phyloP scores from a whole-genome alignment of 1,284 basidiomycete species.

The Trametes versicolor region DNA sequence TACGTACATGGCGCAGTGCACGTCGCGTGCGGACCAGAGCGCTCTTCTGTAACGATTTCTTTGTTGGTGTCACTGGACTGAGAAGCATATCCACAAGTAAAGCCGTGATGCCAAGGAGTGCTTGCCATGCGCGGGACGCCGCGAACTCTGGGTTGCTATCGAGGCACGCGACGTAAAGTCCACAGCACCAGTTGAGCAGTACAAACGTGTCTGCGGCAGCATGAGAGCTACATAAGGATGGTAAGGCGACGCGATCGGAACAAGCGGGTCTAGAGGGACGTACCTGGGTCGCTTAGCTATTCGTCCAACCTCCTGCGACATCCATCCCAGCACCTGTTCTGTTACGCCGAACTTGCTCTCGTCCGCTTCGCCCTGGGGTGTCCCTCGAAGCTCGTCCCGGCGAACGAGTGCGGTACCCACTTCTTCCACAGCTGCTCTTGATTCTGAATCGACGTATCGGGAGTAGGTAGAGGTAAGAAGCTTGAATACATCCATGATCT shows the following conservation, averaged over 20 bases:
- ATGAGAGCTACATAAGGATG: constrained; percentile 55
- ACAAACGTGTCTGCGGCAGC: constrained; percentile 75
- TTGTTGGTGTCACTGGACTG: constrained; percentile 59
- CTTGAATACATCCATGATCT: constrained; percentile 77
- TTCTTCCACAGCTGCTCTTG: constrained; percentile 74
- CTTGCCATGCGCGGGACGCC: constrained; percentile 56
- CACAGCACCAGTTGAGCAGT: constrained; percentile 79
- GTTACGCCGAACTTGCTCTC: constrained; percentile 63
- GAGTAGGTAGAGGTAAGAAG: constrained; percentile 80
- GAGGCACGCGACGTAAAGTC: constrained; percentile 65
- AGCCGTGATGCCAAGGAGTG: constrained; percentile 63
- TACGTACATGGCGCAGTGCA: constrained; percentile 66
- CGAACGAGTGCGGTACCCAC: constrained; percentile 71
- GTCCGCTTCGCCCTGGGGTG: constrained; percentile 48
- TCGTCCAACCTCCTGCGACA: constrained; percentile 69
- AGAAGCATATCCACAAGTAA: constrained; percentile 68
- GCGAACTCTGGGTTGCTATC: constrained; percentile 55
- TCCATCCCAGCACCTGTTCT: constrained; percentile 78
- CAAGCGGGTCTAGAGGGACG: constrained; percentile 35
- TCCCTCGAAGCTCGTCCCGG: constrained; percentile 63
- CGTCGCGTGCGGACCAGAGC: constrained; percentile 68
- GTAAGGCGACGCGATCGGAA: constrained; percentile 18
- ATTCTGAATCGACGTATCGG: constrained; percentile 78
- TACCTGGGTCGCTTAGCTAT: constrained; percentile 65
- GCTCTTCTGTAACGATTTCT: constrained; percentile 68